These are phyloP conservation scores for Sporisorium iseilematis-ciliati DNA, from an alignment of 1,284 basidiomycete genomes.

Conservation along the genomic window DNA sequence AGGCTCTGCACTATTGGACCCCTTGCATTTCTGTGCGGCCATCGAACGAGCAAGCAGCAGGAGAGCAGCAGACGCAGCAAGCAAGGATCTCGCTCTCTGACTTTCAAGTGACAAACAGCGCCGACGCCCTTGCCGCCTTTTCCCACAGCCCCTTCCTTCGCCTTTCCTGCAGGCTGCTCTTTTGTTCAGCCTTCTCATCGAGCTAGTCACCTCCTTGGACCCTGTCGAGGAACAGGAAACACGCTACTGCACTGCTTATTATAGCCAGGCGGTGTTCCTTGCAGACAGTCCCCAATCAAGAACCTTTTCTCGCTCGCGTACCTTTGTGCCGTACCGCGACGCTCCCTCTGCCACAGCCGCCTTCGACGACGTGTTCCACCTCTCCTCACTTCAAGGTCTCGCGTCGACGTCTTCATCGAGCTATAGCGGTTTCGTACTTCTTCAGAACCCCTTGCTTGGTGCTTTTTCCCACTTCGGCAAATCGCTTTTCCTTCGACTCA, in stretches of 20 bases:
- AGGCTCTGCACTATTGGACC: slow-evolving; percentile 38
- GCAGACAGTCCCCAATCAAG: slow-evolving; percentile 11
- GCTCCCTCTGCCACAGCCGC: not conserved
- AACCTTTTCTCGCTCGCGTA: slow-evolving; percentile 7
- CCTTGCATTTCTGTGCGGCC: slow-evolving; percentile 25
- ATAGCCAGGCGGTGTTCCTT: slow-evolving; percentile 8
- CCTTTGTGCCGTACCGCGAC: slow-evolving; percentile 1
- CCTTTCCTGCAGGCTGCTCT: not conserved
- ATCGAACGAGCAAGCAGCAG: slow-evolving; percentile 8
- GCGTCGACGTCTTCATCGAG: not conserved
- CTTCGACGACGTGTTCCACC: not conserved
- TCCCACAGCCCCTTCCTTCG: slow-evolving; percentile 3
- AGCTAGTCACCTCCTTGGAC: not conserved
- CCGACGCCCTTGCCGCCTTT: not conserved
- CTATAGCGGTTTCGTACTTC: not conserved
- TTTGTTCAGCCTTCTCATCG: not conserved
- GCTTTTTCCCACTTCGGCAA: slow-evolving; percentile 2
- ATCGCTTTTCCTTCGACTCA: not conserved
- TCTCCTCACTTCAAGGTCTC: not conserved
- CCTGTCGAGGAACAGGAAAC: not conserved
- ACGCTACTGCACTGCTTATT: not conserved
- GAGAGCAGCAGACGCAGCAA: not conserved
- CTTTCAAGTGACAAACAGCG: slow-evolving; percentile 4
- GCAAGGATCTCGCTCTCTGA: not conserved
- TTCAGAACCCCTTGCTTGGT: not conserved